A percentile compares a stretch with the other conserved stretches of the same genome.
Evolutionary conservation across 306 rosid genomes (phyloP).

Genomic region (Vicia sativa): DNA sequence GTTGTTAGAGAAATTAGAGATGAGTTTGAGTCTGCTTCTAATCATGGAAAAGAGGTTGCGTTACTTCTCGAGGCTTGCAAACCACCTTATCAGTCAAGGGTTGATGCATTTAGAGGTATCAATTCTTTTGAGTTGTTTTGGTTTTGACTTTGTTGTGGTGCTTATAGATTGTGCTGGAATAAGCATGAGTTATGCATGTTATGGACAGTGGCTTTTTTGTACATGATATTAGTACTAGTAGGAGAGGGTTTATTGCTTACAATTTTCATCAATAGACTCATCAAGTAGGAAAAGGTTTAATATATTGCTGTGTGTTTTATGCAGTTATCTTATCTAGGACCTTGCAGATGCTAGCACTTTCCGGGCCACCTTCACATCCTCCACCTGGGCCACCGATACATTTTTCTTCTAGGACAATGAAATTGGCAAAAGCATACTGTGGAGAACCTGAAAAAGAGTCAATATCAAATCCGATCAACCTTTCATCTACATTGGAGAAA

Average conservation of each 20-base stretch:
- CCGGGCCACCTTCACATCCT: conserved; percentile 56
- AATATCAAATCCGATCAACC: conserved; percentile 58
- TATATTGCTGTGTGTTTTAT: conserved; percentile 40
- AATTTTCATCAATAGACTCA: background rate
- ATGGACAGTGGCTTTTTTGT: background rate
- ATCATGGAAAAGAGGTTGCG: conserved; percentile 83
- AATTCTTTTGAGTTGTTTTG: background rate
- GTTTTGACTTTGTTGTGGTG: background rate
- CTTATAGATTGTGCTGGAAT: conserved; percentile 20
- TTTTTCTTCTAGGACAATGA: conserved; percentile 59
- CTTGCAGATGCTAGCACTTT: conserved; percentile 61
- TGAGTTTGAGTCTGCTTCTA: conserved; percentile 83
- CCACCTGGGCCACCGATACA: conserved; percentile 41
- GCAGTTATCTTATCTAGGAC: conserved; percentile 79
- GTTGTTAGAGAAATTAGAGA: conserved; percentile 86
- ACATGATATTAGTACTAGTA: background rate
- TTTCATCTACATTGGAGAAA: conserved; percentile 81
- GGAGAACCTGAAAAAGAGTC: conserved; percentile 65
- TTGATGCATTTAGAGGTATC: conserved; percentile 72
- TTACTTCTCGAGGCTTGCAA: conserved; percentile 87
- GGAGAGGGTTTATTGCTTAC: background rate
- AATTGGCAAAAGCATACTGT: conserved; percentile 69
- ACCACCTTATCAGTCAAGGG: conserved; percentile 73
- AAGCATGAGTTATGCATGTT: conserved; percentile 13
- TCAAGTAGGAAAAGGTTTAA: conserved; percentile 3